Base-by-base conservation (phyloP, 2,329 filamentous ascomycete species). In the Colletotrichum truncatum region DNA sequence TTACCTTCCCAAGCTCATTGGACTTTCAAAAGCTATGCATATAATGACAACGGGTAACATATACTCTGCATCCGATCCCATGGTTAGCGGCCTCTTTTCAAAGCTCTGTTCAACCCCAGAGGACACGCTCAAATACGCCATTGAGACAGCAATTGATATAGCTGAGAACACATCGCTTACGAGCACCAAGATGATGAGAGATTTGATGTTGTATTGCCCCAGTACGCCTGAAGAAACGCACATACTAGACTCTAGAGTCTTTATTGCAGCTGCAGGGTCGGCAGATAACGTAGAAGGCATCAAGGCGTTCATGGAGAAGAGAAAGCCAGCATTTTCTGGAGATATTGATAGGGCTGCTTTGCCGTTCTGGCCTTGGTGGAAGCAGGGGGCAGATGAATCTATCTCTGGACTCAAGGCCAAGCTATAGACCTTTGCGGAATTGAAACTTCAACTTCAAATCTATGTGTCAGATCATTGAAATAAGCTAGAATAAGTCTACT, bases 1-100 rank as follows among this genome's bases (percentile, higher is more conserved):
- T 26, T 70, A 69, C 39, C 57, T 69, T 5, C 67, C 67, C 0
- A 67, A 64, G 14, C 53, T 68, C 32, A 23, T 69, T 10, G 66
- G 69, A 0, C 61, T 61, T 6, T 60, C 58, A 9, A 68, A 60
- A 4, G 67, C 63, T 1, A 67, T 60, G n/a, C 66, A 69, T 28
- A 43, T 68, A 9, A 38, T 59, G 4, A 54, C 64, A 4, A 68
- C 69, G 4, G 67, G 67, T 2, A 48, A 45, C 30, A 25, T 51
- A 8, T 67, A 67, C 6, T 23, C 58, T 1, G 65, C 64, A 4
- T 38, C 61, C 4, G 58, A 64, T 4, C 23, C 62, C 1, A 23
- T 66, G 9, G 54, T 66, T 7, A 58, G 54, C 9, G 54, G 48
- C 23, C 49, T 67, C 25, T 26, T 70, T 41, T 63, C 64, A 0